These are phyloP conservation scores for Cryphonectria carpinicola DNA, from an alignment of 2,329 filamentous ascomycete species.

Conservation along the genomic window DNA sequence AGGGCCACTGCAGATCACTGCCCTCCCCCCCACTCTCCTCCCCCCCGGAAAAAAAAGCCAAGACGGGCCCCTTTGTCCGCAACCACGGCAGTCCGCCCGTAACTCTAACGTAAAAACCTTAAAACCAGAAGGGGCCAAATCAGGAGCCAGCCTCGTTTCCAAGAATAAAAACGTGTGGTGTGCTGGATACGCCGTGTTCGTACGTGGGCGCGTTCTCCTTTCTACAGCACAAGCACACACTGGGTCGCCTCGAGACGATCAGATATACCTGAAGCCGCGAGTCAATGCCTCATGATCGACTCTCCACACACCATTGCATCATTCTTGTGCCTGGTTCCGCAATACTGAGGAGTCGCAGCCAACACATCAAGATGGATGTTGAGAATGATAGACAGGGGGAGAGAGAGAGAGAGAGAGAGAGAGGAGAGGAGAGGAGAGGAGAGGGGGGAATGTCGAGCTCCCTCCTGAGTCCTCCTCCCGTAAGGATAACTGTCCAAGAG, in stretches of 20 bases:
- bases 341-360: background rate
- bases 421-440: too few relatives aligned
- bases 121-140: background rate
- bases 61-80: background rate
- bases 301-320: slow-evolving; percentile 2
- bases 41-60: background rate
- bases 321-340: background rate
- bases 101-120: slow-evolving; percentile 3
- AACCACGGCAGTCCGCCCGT: background rate
- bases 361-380: background rate
- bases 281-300: background rate
- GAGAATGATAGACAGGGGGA: too few relatives aligned
- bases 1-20: background rate
- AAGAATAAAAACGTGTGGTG: slow-evolving; percentile 3
- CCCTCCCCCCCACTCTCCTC: background rate
- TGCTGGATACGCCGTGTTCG: background rate
- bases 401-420: too few relatives aligned
- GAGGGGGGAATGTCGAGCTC: too few relatives aligned
- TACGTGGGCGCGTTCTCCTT: too few relatives aligned
- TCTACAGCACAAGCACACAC: background rate
- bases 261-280: background rate
- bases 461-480: background rate
- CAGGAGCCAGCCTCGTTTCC: background rate
- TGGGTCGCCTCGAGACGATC: background rate
- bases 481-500: background rate